phyloP scores from a whole-genome alignment of 2,329 filamentous ascomycete genomes.

The Claviceps sp. region DNA sequence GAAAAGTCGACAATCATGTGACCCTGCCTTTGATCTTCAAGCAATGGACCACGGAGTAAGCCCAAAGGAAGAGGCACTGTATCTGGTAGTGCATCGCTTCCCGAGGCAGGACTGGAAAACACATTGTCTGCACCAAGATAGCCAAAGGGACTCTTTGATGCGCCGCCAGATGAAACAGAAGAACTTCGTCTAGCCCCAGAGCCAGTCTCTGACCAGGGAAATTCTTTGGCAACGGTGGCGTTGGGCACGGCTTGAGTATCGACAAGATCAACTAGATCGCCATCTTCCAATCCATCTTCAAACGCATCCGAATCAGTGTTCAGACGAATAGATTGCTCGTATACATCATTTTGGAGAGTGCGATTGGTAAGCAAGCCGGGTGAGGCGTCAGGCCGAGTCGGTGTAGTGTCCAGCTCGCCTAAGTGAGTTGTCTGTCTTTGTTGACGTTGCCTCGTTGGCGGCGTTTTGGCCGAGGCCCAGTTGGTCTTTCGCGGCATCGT shows the following conservation, averaged over 20 bases:
- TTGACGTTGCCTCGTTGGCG: conserved; percentile 5
- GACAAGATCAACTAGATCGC: conserved; percentile 11
- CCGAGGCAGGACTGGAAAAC: conserved; percentile 17
- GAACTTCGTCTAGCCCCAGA: conserved; percentile 18
- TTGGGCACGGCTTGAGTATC: neutral
- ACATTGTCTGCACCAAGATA: conserved; percentile 13
- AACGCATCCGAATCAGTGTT: conserved; percentile 7
- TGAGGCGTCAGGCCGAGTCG: conserved; percentile 15
- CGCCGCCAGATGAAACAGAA: conserved; percentile 10
- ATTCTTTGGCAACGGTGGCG: conserved; percentile 1
- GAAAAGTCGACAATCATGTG: conserved; percentile 17
- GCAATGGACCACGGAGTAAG: neutral
- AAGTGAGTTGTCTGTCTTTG: conserved; percentile 11
- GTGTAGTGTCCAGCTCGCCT: conserved; percentile 20
- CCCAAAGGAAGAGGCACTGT: conserved; percentile 16
- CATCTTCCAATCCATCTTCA: conserved; percentile 14
- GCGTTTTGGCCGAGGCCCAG: neutral
- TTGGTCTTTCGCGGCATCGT: neutral
- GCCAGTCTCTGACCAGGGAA: conserved; percentile 18
- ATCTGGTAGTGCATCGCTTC: conserved; percentile 15
- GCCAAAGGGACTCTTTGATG: conserved; percentile 10
- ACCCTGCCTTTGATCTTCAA: neutral
- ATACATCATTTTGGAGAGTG: neutral
- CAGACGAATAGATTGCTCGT: neutral
- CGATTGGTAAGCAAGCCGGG: neutral